These are phyloP conservation scores for Alternaria consortialis DNA, from an alignment of 2,329 filamentous ascomycete species.

Conservation along the genomic window DNA sequence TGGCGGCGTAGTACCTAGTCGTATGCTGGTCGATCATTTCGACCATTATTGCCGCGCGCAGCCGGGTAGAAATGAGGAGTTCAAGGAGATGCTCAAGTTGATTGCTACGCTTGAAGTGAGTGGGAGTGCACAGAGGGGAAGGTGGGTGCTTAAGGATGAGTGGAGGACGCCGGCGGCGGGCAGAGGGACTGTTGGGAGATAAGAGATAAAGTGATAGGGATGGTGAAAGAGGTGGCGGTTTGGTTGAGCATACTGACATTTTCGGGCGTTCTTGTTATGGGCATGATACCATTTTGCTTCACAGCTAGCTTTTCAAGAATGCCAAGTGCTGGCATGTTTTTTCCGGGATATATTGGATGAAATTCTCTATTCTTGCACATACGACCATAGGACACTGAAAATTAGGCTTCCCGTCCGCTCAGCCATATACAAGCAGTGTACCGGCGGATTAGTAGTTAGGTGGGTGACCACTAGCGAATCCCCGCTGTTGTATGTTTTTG, in stretches of 20 bases:
- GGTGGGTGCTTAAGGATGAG: constrained; percentile 69
- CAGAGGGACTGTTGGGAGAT: background rate
- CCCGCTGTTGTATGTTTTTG: too few species aligned
- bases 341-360: too few species aligned
- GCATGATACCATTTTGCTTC: background rate
- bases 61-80: constrained; percentile 73
- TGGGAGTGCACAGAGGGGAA: constrained; percentile 58
- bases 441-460: too few species aligned
- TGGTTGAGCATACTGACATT: background rate
- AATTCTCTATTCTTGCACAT: too few species aligned
- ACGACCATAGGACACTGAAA: too few species aligned
- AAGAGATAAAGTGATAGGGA: too few species aligned
- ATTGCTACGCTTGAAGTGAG: constrained; percentile 76
- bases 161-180: constrained; percentile 30
- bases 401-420: too few species aligned
- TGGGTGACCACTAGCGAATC: too few species aligned
- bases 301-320: too few species aligned
- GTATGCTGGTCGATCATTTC: constrained; percentile 90
- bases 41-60: constrained; percentile 77
- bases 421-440: too few species aligned
- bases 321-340: background rate
- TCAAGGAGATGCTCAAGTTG: constrained; percentile 79
- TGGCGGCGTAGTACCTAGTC: constrained; percentile 79
- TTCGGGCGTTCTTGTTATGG: background rate
- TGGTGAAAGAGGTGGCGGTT: background rate